Evolutionary conservation across 495 filamentous ascomycete genomes (phyloP), one percentile per base, ranked within the genome.

Genomic region (Penicillium egyptiacum): DNA sequence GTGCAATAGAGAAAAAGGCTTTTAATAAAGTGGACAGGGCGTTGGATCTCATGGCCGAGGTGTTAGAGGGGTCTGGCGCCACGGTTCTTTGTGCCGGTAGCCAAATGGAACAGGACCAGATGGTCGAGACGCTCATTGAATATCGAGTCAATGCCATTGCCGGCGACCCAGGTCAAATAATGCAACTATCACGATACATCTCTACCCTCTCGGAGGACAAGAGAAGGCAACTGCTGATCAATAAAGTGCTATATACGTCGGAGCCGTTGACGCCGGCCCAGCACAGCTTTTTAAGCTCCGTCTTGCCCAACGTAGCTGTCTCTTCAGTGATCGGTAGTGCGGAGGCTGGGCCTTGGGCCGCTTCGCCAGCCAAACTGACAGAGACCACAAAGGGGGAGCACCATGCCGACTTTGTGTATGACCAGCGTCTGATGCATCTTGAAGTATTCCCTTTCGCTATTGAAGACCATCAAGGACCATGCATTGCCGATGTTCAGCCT

Each of bases 361-460:
- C 61, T 22, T 54, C 31, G 16, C 66, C 52, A 39, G 55, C 64
- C 12, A 59, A 69, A 8, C 41, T 46, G 20, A 46, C 43, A 25
- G 43, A 46, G 22, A 16, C 22, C 43, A 12, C 43, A 14, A 46
- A 25, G 7, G 43, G 0, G 9, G 2, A 46, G 3, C 20, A 23
- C 23, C 12, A 12, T 4, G 2, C 45, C 1, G 70, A 75, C 22
- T 69, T 76, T 26, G 49, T 76, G 5, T 72, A 68, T 54, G 72
- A 75, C 40, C 60, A 50, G 0, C 67, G 71, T 5, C 33, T 26
- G 12, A 65, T 72, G 56, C 40, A 43, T 20, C 40, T 43, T 12
- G 40, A 43, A 11, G 40, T 43, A 43, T 43, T 43, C 16, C 40
- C 40, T 43, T 20, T 43, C 6, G 14, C 40, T 20, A 9, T 20